phyloP scores from a whole-genome alignment of 148 eudicot species.

The Chenopodium quinoa region DNA sequence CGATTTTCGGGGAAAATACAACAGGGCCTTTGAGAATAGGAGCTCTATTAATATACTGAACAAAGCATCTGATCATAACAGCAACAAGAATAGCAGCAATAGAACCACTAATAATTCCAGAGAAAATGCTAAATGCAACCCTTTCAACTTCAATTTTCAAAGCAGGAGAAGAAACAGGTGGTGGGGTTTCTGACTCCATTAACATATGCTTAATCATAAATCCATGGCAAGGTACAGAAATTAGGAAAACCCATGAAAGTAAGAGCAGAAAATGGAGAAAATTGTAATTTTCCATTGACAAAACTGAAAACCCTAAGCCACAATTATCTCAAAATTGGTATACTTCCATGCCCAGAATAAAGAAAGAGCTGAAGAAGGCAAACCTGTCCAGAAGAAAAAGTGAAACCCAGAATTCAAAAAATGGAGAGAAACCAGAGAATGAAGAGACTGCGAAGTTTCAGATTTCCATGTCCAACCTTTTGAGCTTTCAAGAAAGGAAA shows the following conservation, averaged over 20 bases:
- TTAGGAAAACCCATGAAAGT: neutral
- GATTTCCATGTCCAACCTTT: no score
- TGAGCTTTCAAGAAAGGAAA: no score
- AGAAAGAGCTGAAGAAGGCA: no score
- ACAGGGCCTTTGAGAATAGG: slow-evolving; percentile 82
- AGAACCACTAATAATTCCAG: slow-evolving; percentile 56
- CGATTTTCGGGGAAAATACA: slow-evolving; percentile 73
- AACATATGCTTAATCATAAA: slow-evolving; percentile 9
- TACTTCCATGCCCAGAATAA: no score
- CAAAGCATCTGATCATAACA: slow-evolving; percentile 47
- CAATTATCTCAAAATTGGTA: neutral
- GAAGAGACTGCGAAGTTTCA: no score
- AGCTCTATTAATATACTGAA: slow-evolving; percentile 47
- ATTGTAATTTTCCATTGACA: slow-evolving; percentile 5
- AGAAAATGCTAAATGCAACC: slow-evolving; percentile 52
- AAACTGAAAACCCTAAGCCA: neutral
- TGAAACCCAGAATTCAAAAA: no score
- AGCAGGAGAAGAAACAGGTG: slow-evolving; percentile 18
- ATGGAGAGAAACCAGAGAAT: no score
- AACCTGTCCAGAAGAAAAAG: no score
- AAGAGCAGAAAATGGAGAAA: neutral
- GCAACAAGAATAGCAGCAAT: slow-evolving; percentile 52
- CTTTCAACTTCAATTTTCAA: slow-evolving; percentile 33
- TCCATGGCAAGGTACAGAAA: slow-evolving; percentile 3
- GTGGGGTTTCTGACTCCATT: slow-evolving; percentile 17